Evolutionary conservation across 352 stramenopile species (phyloP), one percentile per base, ranked within the genome.

Genomic region (Albugo candida): DNA sequence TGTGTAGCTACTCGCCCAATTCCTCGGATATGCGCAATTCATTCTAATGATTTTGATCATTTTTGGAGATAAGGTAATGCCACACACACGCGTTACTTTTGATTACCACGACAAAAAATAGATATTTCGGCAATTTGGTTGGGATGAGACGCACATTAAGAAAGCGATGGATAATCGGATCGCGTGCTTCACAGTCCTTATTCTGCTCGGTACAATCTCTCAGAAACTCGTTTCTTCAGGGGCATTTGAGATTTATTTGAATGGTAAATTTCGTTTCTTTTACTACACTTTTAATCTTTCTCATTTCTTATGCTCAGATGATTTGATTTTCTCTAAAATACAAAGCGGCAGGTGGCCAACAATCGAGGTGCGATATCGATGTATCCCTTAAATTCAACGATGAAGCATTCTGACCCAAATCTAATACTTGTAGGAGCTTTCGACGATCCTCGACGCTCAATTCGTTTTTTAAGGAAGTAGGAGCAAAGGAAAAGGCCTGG

Each of bases 231-330:
- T 80, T 39, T 70, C 76, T 12, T 71, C 73, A 1, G 76, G 76
- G 11, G 76, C 73, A 10, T 89, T 89, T 19, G 76, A 89, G 58
- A 70, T 89, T 24, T 83, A 72, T 51, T 83, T 81, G 38, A 86
- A 89, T 46, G 67, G 76, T 89, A 45, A 36, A 11, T 21, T 49
- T 21, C 37, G n/a, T 14, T 41, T 18, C 17, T n/a, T 36, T 13
- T 21, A n/a, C n/a, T n/a, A n/a, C 16, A 5, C 19, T 5, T 13
- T 36, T 18, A 34, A 21, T 31, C 35, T 41, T 14, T 43, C 27
- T 41, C 13, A 50, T 16, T 24, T 0, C 17, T 18, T 44, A 18
- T n/a, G 19, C 2, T 49, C 51, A 88, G 75, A 61, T 31, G 63
- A 83, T 4, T 53, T 88, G 14, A 56, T 85, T 46, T 88, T 84